A percentile compares a stretch with the other conserved stretches of the same genome.
phyloP scores from a whole-genome alignment of 2,329 filamentous ascomycete genomes.

The Metarhizium anisopliae region DNA sequence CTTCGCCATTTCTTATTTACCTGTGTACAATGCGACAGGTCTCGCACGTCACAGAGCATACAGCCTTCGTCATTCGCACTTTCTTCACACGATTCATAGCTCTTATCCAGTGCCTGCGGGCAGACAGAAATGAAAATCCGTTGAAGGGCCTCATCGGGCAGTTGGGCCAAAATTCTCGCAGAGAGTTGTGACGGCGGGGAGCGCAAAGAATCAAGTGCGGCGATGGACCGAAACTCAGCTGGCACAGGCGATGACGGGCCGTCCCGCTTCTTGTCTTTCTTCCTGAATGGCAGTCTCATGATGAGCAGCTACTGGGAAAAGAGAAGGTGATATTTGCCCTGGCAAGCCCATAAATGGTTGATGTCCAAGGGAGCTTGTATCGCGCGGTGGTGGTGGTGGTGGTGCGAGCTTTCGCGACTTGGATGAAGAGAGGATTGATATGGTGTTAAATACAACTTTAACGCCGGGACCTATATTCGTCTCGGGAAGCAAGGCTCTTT shows the following conservation, averaged over 20 bases:
- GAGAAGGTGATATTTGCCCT: not conserved
- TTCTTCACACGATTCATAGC: constrained; percentile 75
- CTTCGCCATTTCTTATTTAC: constrained; percentile 65
- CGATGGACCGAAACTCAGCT: constrained; percentile 19
- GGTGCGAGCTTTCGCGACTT: not conserved
- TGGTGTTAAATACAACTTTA: not conserved
- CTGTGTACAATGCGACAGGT: constrained; percentile 70
- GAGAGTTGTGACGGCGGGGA: constrained; percentile 32
- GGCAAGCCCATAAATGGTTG: not conserved
- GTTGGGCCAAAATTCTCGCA: constrained; percentile 34
- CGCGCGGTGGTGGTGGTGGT: not conserved
- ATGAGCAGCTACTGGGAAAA: not conserved
- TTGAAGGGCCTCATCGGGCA: constrained; percentile 62
- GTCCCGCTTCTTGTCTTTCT: constrained; percentile 28
- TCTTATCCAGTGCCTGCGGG: constrained; percentile 69
- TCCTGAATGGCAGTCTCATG: constrained; percentile 29
- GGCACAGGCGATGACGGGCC: constrained; percentile 15
- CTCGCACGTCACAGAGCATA: constrained; percentile 88
- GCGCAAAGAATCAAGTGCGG: constrained; percentile 14
- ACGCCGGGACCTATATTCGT: not conserved
- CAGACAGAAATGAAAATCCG: constrained; percentile 77
- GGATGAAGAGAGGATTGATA: not conserved
- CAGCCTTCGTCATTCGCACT: constrained; percentile 71
- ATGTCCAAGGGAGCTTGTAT: not conserved
- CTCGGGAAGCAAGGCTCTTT: not conserved